These are phyloP conservation scores for Bertia moriformis DNA, from an alignment of 2,329 filamentous ascomycete genomes.

Conservation along the genomic window DNA sequence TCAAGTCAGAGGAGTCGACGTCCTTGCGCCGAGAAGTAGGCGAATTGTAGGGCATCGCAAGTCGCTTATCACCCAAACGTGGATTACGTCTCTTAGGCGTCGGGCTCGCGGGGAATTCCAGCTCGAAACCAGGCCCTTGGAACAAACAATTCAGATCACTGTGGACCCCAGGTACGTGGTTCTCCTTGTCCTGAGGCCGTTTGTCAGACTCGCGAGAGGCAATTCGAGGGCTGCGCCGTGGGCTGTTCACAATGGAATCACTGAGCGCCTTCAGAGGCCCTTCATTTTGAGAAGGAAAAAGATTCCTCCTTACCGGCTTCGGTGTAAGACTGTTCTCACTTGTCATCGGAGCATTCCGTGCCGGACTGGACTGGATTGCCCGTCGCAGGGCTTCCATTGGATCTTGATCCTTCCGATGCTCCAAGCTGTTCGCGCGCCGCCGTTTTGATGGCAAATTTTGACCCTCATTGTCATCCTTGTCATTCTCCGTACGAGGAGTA, in stretches of 20 bases:
- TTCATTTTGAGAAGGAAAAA: neutral
- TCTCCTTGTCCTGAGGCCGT: neutral
- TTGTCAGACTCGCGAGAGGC: neutral
- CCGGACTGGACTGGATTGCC: slow-evolving; percentile 1
- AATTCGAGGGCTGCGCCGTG: slow-evolving; percentile 1
- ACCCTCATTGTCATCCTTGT: neutral
- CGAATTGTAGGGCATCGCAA: neutral
- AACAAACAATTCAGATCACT: neutral
- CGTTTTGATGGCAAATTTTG: neutral
- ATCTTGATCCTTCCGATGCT: neutral
- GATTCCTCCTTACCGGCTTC: neutral
- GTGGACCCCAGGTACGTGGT: neutral
- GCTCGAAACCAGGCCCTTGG: neutral
- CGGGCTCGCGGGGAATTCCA: neutral
- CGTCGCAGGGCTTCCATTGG: neutral
- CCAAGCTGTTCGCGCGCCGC: neutral
- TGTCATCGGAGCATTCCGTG: neutral
- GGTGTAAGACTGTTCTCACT: slow-evolving; percentile 1
- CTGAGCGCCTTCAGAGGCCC: neutral
- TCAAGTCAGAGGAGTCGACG: slow-evolving; percentile 4
- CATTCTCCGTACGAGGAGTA: neutral
- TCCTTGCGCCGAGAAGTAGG: neutral
- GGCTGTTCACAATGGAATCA: neutral
- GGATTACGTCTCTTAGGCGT: neutral
- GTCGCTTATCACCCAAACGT: neutral